A percentile compares a stretch with the other conserved stretches of the same genome.
These are phyloP conservation scores for Austroboletus niveus DNA, from an alignment of 1,284 basidiomycete species.

Conservation along the genomic window DNA sequence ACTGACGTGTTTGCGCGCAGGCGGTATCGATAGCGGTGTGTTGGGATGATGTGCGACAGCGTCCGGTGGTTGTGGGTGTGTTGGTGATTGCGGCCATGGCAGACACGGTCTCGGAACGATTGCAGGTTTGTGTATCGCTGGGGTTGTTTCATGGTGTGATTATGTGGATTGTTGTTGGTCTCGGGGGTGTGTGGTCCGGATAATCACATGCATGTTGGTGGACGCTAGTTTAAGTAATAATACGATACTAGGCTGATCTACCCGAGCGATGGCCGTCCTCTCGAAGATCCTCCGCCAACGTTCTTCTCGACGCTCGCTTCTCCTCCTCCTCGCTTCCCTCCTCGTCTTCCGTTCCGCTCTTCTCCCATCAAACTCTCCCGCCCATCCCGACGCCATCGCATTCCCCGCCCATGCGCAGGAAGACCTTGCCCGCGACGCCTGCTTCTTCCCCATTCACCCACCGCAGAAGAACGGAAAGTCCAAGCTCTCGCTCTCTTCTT, in stretches of 20 bases:
- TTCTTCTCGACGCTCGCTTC: slow-evolving; percentile 5
- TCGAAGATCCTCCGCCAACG: slow-evolving; percentile 13
- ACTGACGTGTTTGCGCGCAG: slow-evolving; percentile 32
- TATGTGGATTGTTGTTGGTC: slow-evolving; percentile 18
- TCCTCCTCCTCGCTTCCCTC: slow-evolving; percentile 20
- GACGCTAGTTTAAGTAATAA: not conserved
- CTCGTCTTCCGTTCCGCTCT: slow-evolving; percentile 27
- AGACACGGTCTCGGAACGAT: slow-evolving; percentile 46
- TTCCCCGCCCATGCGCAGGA: slow-evolving; percentile 40
- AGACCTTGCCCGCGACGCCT: slow-evolving; percentile 46
- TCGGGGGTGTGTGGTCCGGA: not conserved
- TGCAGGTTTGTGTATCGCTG: slow-evolving; percentile 38
- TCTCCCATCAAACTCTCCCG: not conserved
- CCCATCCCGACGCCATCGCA: slow-evolving; percentile 14
- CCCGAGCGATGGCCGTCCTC: slow-evolving; percentile 20
- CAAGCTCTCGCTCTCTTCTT: slow-evolving; percentile 72
- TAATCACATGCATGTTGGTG: slow-evolving; percentile 18
- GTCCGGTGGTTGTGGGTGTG: slow-evolving; percentile 33
- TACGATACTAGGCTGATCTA: not conserved
- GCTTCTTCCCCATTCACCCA: slow-evolving; percentile 54
- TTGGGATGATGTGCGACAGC: slow-evolving; percentile 20
- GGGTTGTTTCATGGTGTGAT: slow-evolving; percentile 38
- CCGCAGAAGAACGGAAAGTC: slow-evolving; percentile 40
- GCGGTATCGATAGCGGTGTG: slow-evolving; percentile 22
- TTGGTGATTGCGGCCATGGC: slow-evolving; percentile 40